Percentiles rank a stretch among this genome's conserved stretches.
These are phyloP conservation scores for Backusella tuberculispora DNA, from an alignment of 192 early-diverging fungal genomes.

Conservation along the genomic window DNA sequence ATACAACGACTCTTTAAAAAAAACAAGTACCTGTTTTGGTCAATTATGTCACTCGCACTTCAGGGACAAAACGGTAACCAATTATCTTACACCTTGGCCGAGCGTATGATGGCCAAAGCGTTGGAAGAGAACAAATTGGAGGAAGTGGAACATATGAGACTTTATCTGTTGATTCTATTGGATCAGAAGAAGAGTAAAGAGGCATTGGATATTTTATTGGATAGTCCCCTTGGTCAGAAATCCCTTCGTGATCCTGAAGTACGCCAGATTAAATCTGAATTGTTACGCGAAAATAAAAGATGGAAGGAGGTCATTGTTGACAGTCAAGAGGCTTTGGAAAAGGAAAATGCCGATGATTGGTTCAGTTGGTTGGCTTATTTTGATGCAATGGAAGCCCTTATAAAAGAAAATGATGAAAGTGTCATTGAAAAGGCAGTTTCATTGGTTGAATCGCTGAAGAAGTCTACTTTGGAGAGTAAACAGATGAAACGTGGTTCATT, in stretches of 20 bases:
- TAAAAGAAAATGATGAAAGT: conserved; percentile 30
- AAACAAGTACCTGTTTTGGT: conserved; percentile 87
- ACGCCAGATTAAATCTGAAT: conserved; percentile 54
- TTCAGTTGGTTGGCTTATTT: conserved; percentile 61
- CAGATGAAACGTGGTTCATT: conserved; percentile 69
- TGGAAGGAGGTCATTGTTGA: conserved; percentile 52
- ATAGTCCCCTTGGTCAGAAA: conserved; percentile 61
- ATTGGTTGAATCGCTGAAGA: conserved; percentile 45
- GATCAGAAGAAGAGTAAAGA: conserved; percentile 69
- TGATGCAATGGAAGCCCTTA: conserved; percentile 53
- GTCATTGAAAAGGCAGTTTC: conserved; percentile 44
- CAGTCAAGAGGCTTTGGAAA: conserved; percentile 45
- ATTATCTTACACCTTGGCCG: conserved; percentile 71
- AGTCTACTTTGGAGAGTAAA: conserved; percentile 41
- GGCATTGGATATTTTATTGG: conserved; percentile 63
- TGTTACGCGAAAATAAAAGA: conserved; percentile 54
- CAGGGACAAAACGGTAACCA: conserved; percentile 52
- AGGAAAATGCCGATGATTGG: conserved; percentile 74
- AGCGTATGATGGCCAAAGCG: conserved; percentile 84
- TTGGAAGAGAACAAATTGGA: conserved; percentile 65
- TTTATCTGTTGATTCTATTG: conserved; percentile 76
- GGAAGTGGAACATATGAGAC: conserved; percentile 78
- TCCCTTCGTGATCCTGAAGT: conserved; percentile 80
- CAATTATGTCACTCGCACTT: conserved; percentile 76
- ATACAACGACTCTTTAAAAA: conserved; percentile 81